phyloP scores from a whole-genome alignment of 2,329 filamentous ascomycete species.

The Hirsutella rhossiliensis region DNA sequence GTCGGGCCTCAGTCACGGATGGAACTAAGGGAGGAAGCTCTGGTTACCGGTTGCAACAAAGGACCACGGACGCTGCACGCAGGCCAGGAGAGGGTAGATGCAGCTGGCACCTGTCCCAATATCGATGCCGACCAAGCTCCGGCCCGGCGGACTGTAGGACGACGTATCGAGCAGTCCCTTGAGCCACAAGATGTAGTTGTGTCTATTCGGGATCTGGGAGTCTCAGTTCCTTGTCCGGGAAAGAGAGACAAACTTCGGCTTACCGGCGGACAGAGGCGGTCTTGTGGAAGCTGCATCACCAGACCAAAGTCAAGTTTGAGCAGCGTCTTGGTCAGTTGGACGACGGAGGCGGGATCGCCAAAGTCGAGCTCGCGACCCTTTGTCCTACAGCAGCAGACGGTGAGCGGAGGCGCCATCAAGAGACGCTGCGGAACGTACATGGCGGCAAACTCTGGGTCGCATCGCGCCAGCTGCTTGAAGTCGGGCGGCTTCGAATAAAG shows the following conservation, averaged over 20 bases:
- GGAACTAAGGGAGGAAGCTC: background rate
- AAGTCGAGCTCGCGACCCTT: conserved; percentile 58
- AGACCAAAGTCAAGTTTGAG: conserved; percentile 66
- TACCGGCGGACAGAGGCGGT: conserved; percentile 81
- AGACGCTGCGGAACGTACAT: conserved; percentile 19
- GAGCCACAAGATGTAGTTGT: conserved; percentile 87
- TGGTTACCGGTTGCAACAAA: conserved; percentile 50
- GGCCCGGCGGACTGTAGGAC: conserved; percentile 31
- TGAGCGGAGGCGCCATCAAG: background rate
- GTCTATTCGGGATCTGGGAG: conserved; percentile 45
- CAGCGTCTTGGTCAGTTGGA: conserved; percentile 71
- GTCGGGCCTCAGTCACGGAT: conserved; percentile 1
- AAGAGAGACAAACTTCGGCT: conserved; percentile 7
- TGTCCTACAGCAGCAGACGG: conserved; percentile 2
- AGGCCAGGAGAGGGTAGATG: conserved; percentile 81
- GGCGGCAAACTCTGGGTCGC: conserved; percentile 28
- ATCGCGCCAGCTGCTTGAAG: conserved; percentile 28
- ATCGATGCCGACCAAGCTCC: conserved; percentile 60
- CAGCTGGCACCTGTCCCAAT: conserved; percentile 85
- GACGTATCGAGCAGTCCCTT: conserved; percentile 69
- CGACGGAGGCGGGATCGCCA: conserved; percentile 60
- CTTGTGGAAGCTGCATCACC: conserved; percentile 54
- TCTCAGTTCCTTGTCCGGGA: background rate
- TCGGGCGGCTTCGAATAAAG: conserved; percentile 29
- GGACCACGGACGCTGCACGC: conserved; percentile 57